Conservation (phyloP, 306 rosid species). For the Cucumis sativus region Cucumber_9930_V3 NC_026659.2:20078001-20078500, state of each 20-base stretch:
- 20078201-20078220: background rate
- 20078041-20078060: constrained; percentile 17
- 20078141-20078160: constrained; percentile 9
- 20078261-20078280: background rate
- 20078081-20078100: constrained; percentile 4
- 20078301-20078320: no score
- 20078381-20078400: no score
- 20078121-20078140: background rate
- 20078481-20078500: no score
- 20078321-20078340: no score
- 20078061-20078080: constrained; percentile 16
- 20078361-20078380: no score
- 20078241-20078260: background rate
- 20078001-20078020: constrained; percentile 4
- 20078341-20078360: no score
- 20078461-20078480: no score
- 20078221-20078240: background rate
- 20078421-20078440: no score
- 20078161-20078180: background rate
- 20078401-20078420: no score
- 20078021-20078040: constrained; percentile 6
- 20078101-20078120: background rate
- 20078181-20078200: background rate
- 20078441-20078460: no score
- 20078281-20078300: background rate